Conservation (phyloP, 1,139 yeast species). For the Blastobotrys petasosporus region DNA sequence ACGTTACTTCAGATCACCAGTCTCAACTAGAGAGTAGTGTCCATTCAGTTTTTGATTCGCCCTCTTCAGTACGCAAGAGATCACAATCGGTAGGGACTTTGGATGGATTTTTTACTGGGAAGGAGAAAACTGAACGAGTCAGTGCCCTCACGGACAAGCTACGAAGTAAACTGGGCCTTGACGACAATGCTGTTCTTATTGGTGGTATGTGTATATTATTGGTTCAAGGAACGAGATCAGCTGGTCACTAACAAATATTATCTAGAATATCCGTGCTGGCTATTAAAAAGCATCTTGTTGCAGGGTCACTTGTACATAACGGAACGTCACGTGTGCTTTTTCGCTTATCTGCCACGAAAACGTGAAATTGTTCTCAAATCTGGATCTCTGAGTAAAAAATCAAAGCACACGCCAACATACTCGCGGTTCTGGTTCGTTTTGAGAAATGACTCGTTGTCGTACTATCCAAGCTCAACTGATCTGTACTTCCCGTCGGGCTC, state of each 20-base stretch:
- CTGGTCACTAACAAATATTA: not conserved
- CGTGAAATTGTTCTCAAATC: conserved; percentile 40
- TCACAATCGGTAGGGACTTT: no score
- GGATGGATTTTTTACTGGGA: no score
- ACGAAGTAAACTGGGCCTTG: conserved; percentile 23
- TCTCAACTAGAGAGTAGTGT: no score
- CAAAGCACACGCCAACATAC: conserved; percentile 26
- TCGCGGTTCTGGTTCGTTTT: conserved; percentile 72
- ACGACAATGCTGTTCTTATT: conserved; percentile 24
- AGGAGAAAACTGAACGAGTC: conserved; percentile 16
- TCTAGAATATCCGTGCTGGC: conserved; percentile 62
- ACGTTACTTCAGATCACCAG: no score
- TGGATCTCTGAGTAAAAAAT: conserved; percentile 38
- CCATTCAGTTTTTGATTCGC: no score
- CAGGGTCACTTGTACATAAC: conserved; percentile 86
- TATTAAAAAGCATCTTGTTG: conserved; percentile 69
- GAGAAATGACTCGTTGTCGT: conserved; percentile 59
- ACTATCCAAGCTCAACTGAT: conserved; percentile 68
- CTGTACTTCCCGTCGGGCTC: conserved; percentile 75
- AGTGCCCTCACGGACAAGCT: conserved; percentile 26
- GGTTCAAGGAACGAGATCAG: not conserved
- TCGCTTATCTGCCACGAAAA: conserved; percentile 69
- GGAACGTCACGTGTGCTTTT: conserved; percentile 56
- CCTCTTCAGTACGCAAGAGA: no score
- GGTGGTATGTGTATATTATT: conserved; percentile 21